phyloP scores from a whole-genome alignment of 2,329 filamentous ascomycete species.

The Dactylellina leptospora region DNA sequence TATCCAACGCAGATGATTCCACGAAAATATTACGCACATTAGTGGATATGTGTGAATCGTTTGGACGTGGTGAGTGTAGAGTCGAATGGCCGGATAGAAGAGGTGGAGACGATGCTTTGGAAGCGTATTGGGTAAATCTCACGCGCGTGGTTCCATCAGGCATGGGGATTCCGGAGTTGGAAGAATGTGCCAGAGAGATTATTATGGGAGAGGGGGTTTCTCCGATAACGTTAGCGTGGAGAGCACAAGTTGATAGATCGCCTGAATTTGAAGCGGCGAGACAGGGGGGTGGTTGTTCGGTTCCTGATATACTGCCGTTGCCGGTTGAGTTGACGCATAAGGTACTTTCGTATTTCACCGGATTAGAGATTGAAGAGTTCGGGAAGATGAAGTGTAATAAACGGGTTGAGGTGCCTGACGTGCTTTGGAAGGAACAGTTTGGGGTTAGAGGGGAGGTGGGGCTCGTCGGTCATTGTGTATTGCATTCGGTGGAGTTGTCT shows the following conservation, averaged over 20 bases:
- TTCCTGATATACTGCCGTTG: slow-evolving; percentile 11
- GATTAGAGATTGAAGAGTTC: neutral
- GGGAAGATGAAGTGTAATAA: neutral
- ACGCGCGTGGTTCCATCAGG: too few species aligned
- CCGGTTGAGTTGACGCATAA: slow-evolving; percentile 19
- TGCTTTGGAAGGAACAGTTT: slow-evolving; percentile 26
- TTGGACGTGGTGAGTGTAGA: neutral
- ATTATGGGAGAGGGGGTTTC: neutral
- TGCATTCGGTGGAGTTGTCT: neutral
- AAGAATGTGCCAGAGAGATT: neutral
- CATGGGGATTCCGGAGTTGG: neutral
- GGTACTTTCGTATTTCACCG: slow-evolving; percentile 10
- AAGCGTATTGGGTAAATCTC: neutral
- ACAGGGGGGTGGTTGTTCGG: neutral
- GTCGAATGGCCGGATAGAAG: neutral
- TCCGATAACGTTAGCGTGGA: too few species aligned
- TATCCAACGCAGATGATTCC: too few species aligned
- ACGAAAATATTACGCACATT: neutral
- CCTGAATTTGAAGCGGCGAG: neutral
- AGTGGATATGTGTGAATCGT: neutral
- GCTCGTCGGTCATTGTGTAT: neutral
- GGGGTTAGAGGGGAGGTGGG: neutral
- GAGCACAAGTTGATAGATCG: too few species aligned
- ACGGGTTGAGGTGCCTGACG: slow-evolving; percentile 25
- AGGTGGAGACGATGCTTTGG: neutral